Evolutionary conservation across 2,329 filamentous ascomycete genomes (phyloP), one percentile per base, ranked within the genome.

Genomic region (Neopestalotiopsis sp.): DNA sequence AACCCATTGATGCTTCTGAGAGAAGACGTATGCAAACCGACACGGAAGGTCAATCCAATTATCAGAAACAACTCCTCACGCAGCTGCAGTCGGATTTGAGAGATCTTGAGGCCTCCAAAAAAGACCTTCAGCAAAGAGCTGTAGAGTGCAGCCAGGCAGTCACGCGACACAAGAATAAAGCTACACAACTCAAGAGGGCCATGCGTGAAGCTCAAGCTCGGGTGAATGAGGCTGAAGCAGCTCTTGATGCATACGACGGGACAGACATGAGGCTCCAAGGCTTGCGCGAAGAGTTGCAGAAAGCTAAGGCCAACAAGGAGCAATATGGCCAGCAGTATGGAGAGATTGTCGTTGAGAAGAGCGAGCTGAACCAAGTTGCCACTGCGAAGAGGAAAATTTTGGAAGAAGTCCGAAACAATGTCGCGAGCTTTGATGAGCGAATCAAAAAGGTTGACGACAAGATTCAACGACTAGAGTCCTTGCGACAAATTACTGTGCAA

Each of bases 21-120:
- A 81, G 81, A 10, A 85, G 92, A 30, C 89, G 94, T n/a, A 97
- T 97, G 90, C 92, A 91, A 76, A 91, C 92, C 0, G 93, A 97
- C 76, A 84, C 89, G 32, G 91, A 89, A 68, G 88, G 87, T 20
- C 92, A 94, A 75, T 86, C 95, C 56, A 76, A 78, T 6, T 79
- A 87, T 14, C 84, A 87, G 59, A 81, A 81, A 68, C 84, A 89
- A 32, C 81, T 82, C 4, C 71, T 89, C 3, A 80, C 85, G 32
- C 86, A 89, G 49, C 83, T 92, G 3, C 84, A 86, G 66, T 77
- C 80, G 5, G 89, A 92, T 69, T 78, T 90, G 61, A 79, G 81
- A 2, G 83, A 86, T 1, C 79, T 91, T 5, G 84, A 87, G 67
- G 78, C 82, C 34, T 82, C 87, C 63, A 79, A 84, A 67, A 81